phyloP scores from a whole-genome alignment of 768 basidiomycete genomes.

The Mycena vulgaris region DNA sequence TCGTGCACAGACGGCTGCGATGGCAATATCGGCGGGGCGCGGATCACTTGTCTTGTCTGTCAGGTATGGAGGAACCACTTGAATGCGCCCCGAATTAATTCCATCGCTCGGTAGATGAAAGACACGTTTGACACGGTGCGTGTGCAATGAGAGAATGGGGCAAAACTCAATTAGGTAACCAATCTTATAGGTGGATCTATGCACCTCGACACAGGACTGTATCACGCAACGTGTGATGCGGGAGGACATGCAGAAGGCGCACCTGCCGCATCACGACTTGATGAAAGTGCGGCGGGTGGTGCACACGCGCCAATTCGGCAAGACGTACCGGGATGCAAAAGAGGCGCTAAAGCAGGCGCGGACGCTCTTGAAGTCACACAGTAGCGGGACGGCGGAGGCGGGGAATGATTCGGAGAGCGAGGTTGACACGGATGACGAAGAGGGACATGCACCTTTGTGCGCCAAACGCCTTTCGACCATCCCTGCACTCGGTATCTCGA shows the following conservation, averaged over 20 bases:
- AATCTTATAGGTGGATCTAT: constrained; percentile 43
- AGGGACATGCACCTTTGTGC: constrained; percentile 7
- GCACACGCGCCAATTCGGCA: constrained; percentile 34
- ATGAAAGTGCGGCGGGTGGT: constrained; percentile 45
- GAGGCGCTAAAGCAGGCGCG: constrained; percentile 39
- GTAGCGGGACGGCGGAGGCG: background rate
- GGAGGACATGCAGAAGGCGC: constrained; percentile 38
- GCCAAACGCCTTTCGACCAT: background rate
- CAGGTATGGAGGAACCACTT: constrained; percentile 8
- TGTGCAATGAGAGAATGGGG: background rate
- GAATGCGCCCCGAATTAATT: background rate
- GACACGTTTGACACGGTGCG: constrained; percentile 33
- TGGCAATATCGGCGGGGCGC: constrained; percentile 44
- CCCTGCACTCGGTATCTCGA: constrained; percentile 16
- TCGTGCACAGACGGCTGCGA: constrained; percentile 40
- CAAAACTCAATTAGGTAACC: background rate
- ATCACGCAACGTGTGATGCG: constrained; percentile 32
- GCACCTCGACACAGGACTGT: constrained; percentile 44
- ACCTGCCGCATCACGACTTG: constrained; percentile 49
- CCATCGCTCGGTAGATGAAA: constrained; percentile 4
- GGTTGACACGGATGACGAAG: constrained; percentile 16
- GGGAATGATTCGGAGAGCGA: constrained; percentile 8
- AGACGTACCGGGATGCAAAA: constrained; percentile 40
- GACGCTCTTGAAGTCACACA: constrained; percentile 16
- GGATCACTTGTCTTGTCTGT: constrained; percentile 52